Percentiles rank a stretch among this genome's conserved stretches.
These are phyloP conservation scores for Jasminum sambac DNA, from an alignment of 257 asterid genomes.

Conservation along the genomic window DNA sequence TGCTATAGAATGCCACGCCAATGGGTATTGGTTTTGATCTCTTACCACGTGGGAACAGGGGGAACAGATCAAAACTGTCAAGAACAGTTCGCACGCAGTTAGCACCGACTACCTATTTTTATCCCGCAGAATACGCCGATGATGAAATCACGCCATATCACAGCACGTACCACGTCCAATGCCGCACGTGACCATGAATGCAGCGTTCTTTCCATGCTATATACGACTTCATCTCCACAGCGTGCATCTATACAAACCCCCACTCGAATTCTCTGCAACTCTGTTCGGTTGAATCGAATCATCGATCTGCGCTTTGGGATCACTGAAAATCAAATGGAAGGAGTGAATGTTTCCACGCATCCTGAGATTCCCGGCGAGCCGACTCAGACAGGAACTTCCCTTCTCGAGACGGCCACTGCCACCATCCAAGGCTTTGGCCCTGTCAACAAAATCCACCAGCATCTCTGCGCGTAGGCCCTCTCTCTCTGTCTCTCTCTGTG, in stretches of 20 bases:
- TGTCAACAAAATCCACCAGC: constrained; percentile 84
- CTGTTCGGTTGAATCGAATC: too few species aligned
- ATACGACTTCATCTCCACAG: not conserved
- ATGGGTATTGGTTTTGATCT: too few species aligned
- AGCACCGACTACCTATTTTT: constrained; percentile 2
- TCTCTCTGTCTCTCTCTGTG: not conserved
- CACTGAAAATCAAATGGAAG: constrained; percentile 44
- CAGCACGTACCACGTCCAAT: constrained; percentile 24
- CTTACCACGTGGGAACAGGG: too few species aligned
- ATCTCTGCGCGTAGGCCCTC: constrained; percentile 79
- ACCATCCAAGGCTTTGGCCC: constrained; percentile 82
- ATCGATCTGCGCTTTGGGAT: not conserved
- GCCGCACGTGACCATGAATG: constrained; percentile 48
- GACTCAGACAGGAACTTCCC: constrained; percentile 53
- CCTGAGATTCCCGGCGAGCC: constrained; percentile 83
- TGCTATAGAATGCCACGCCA: too few species aligned
- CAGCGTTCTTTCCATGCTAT: constrained; percentile 7
- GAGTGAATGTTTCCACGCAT: constrained; percentile 44
- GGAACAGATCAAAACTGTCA: too few species aligned
- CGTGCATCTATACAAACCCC: not conserved
- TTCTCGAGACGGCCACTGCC: constrained; percentile 78
- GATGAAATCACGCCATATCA: not conserved
- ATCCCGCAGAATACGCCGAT: not conserved
- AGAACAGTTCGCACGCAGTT: not conserved
- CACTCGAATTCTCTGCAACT: too few species aligned